Conservation (phyloP, 495 filamentous ascomycete species). For the Hypoxylon rickii region DNA sequence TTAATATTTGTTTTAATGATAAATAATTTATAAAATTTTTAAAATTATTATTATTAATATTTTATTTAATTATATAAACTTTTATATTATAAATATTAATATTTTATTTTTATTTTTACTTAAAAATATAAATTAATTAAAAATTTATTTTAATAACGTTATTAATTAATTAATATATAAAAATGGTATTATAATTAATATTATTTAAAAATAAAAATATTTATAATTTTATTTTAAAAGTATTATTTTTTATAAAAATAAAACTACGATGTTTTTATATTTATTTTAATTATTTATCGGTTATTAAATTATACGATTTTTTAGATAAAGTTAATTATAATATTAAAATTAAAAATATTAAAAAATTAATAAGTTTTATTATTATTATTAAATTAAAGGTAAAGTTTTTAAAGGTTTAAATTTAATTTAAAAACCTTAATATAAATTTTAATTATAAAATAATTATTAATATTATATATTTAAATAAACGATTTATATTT, state of each 20-base stretch:
- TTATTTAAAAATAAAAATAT: not conserved
- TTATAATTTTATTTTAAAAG: not conserved
- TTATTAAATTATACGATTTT: not conserved
- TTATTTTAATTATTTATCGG: not conserved
- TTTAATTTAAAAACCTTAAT: not conserved
- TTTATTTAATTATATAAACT: slow-evolving; percentile 1
- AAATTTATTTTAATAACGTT: not conserved
- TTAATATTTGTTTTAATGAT: not conserved
- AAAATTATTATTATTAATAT: not conserved
- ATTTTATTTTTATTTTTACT: not conserved
- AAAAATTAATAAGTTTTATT: not conserved
- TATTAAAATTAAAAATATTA: not conserved
- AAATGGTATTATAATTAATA: not conserved
- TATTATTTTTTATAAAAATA: not conserved
- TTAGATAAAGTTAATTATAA: not conserved
- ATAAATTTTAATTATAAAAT: not conserved
- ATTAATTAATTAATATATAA: not conserved
- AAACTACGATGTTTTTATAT: not conserved
- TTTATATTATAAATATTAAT: slow-evolving; percentile 1
- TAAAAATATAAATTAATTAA: not conserved
- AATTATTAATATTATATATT: not conserved
- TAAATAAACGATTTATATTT: not conserved
- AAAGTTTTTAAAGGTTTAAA: not conserved
- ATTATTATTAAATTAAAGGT: not conserved
- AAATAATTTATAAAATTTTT: not conserved